These are phyloP conservation scores for Stephania cephalantha DNA, from an alignment of 164 flowering plant genomes.

Conservation along the genomic window DNA sequence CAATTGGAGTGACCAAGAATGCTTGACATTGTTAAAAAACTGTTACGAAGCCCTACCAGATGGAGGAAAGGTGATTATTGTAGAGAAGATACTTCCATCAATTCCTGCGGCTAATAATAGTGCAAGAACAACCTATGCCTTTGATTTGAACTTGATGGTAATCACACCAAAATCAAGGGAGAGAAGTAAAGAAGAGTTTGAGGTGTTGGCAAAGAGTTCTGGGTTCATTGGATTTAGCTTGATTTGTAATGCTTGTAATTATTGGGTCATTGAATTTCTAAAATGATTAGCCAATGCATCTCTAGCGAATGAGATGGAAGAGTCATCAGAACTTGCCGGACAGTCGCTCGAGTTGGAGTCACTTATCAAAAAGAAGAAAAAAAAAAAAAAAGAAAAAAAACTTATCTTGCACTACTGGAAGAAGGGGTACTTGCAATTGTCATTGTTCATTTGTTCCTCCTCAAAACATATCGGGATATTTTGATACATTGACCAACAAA, in stretches of 20 bases:
- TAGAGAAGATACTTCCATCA: slow-evolving; percentile 56
- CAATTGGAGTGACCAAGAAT: slow-evolving; percentile 84
- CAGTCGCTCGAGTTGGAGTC: no score
- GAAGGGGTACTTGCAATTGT: no score
- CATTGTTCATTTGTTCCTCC: no score
- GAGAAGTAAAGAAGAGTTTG: slow-evolving; percentile 59
- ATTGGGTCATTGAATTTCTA: slow-evolving; percentile 61
- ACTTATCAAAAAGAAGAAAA: no score
- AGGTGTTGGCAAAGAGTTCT: slow-evolving; percentile 53
- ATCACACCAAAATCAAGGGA: slow-evolving; percentile 83
- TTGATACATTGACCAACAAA: no score
- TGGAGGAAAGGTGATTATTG: slow-evolving; percentile 63
- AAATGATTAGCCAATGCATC: slow-evolving; percentile 19
- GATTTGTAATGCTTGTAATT: slow-evolving; percentile 42
- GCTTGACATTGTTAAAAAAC: slow-evolving; percentile 61
- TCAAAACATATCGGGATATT: no score
- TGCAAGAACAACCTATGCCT: slow-evolving; percentile 22
- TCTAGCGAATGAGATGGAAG: neutral
- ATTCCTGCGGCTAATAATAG: slow-evolving; percentile 39
- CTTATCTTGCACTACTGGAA: no score
- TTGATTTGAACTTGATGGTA: slow-evolving; percentile 57
- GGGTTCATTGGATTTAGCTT: slow-evolving; percentile 51
- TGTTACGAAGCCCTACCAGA: slow-evolving; percentile 65
- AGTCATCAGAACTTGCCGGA: no score
- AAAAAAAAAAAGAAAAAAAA: no score